These are phyloP conservation scores for Hanseniaspora valbyensis DNA, from an alignment of 805 yeast genomes.

Conservation along the genomic window DNA sequence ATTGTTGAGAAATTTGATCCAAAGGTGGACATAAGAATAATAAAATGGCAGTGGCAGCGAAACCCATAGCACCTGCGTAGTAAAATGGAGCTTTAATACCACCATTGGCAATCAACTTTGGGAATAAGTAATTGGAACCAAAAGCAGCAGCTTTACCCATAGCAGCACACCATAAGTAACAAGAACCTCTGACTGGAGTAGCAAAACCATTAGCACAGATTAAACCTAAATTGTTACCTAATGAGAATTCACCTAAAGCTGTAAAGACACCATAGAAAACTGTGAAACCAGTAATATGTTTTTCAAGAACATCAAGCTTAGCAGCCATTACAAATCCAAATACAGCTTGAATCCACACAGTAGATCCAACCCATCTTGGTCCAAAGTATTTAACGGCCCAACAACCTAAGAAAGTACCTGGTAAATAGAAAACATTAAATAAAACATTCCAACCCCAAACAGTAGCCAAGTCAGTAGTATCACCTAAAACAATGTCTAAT, in stretches of 20 bases:
- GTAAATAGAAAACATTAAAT: constrained; percentile 75
- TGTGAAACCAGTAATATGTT: constrained; percentile 65
- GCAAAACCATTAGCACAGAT: constrained; percentile 80
- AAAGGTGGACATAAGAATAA: constrained; percentile 62
- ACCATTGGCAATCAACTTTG: constrained; percentile 49
- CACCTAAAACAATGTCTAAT: constrained; percentile 44
- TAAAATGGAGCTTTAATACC: constrained; percentile 48
- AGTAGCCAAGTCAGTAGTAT: constrained; percentile 48
- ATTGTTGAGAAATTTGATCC: constrained; percentile 69
- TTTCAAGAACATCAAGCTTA: constrained; percentile 41
- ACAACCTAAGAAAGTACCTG: constrained; percentile 92
- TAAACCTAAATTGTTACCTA: constrained; percentile 80
- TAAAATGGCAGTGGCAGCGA: constrained; percentile 39
- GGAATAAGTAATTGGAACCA: constrained; percentile 81
- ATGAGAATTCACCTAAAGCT: constrained; percentile 80
- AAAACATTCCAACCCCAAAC: constrained; percentile 91
- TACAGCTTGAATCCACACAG: constrained; percentile 56
- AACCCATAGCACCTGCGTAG: constrained; percentile 12
- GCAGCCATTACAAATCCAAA: constrained; percentile 83
- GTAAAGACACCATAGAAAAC: constrained; percentile 83
- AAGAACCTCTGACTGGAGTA: constrained; percentile 80
- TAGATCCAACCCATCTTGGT: constrained; percentile 66
- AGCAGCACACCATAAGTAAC: constrained; percentile 86
- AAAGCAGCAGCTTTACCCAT: constrained; percentile 88
- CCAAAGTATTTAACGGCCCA: constrained; percentile 71